Conservation (phyloP, 2,329 filamentous ascomycete genomes). For the Fusarium sacchari region DNA sequence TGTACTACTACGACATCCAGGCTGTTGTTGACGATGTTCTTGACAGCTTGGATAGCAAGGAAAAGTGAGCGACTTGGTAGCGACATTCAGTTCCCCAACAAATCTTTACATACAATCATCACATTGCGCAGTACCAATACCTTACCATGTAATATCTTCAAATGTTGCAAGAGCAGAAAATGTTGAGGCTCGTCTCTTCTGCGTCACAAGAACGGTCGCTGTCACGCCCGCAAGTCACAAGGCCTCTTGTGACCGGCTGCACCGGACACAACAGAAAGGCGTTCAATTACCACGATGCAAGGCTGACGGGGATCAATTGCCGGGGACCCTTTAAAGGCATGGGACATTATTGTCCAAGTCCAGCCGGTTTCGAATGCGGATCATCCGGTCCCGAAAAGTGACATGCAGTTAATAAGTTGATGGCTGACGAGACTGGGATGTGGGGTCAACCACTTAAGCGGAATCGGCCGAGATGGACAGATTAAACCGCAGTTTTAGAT, state of each 20-base stretch:
- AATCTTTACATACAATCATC: neutral
- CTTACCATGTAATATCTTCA: no score
- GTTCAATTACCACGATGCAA: neutral
- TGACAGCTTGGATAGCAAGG: neutral
- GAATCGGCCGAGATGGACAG: conserved; percentile 18
- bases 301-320: neutral
- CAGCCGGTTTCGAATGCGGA: conserved; percentile 1
- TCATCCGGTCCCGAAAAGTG: conserved; percentile 3
- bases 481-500: neutral
- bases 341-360: neutral
- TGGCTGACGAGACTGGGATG: neutral
- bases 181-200: neutral
- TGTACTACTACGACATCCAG: conserved; percentile 43
- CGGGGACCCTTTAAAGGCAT: neutral
- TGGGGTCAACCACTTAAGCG: conserved; percentile 12
- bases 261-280: neutral
- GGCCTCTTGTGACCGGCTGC: neutral
- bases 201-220: conserved; percentile 5
- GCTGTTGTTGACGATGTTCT: conserved; percentile 23
- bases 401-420: neutral
- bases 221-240: conserved; percentile 11
- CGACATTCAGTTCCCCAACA: neutral
- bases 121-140: neutral
- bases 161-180: neutral
- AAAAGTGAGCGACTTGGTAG: neutral